phyloP scores from a whole-genome alignment of 140 eudicot genomes.

The Bidens hawaiensis region DNA sequence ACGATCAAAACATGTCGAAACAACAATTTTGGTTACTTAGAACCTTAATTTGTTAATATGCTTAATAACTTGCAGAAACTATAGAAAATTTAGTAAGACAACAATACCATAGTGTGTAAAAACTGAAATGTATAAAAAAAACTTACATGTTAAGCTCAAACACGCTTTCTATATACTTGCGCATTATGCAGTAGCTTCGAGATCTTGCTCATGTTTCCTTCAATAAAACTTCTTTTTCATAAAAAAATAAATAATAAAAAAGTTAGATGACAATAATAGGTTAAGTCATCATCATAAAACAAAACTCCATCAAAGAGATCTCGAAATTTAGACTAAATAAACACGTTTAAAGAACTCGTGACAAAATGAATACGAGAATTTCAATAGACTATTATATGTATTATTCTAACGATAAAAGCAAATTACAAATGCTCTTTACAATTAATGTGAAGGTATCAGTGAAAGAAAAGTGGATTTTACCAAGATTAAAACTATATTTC shows the following conservation, averaged over 20 bases:
- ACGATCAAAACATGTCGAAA: no score
- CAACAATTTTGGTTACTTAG: no score
- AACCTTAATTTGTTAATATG: neutral
- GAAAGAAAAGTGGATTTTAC: no score
- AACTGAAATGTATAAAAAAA: neutral
- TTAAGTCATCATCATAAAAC: no score
- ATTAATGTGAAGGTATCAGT: constrained; percentile 8
- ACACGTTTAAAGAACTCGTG: neutral
- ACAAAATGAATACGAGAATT: neutral
- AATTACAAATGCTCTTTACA: constrained; percentile 23
- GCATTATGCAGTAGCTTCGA: constrained; percentile 5
- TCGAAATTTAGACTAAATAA: neutral
- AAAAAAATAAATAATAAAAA: neutral
- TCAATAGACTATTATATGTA: neutral
- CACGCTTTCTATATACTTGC: neutral
- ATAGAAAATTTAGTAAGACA: no score
- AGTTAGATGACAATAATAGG: neutral
- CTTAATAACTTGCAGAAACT: neutral
- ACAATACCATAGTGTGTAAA: neutral
- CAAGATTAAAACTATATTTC: no score
- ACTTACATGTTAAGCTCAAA: neutral
- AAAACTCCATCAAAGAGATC: no score
- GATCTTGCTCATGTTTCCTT: constrained; percentile 11
- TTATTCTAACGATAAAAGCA: neutral
- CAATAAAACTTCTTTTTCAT: constrained; percentile 2